Evolutionary conservation across 2,329 filamentous ascomycete genomes (phyloP), one percentile per base, ranked within the genome.

Genomic region (Cordyceps fumosorosea): DNA sequence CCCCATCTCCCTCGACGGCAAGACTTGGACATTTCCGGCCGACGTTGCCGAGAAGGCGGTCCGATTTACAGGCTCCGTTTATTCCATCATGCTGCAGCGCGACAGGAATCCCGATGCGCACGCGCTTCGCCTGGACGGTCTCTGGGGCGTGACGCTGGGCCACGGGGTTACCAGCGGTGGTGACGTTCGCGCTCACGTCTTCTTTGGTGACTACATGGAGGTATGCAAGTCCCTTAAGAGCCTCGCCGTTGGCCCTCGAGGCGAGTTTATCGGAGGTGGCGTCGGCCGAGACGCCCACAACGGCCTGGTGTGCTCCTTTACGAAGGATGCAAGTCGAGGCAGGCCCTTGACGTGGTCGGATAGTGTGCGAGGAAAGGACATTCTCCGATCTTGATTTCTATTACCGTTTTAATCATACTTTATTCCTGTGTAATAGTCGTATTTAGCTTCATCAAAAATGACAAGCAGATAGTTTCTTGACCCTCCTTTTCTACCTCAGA

Each of bases 141-240:
- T 75, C 50, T 83, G 81, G 78, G 84, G 80, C 16, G 83, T 85
- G 1, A 83, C 84, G 0, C 72, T 88, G 14, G 85, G 84, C 1
- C 84, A 88, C 66, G 84, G 84, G 0, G 51, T 85, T 22, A 69
- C 72, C 2, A 61, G 63, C 1, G 72, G 68, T 0, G 68, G 66
- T 3, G 69, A 72, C 32, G 71, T 75, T 1, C 75, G 84, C 24
- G 78, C 77, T 0, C 84, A 86, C 67, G 64, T 61, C 5, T 86
- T 86, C 71, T 81, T 85, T 63, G 84, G 84, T 1, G 73, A 82
- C 60, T 82, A 84, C 54, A 66, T 69, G 3, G 67, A 66, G 10
- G 79, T 85, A 0, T 69, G 70, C 2, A 73, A 73, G 61, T 73
- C 74, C 22, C 64, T 85, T 48, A 62, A 73, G 24, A 65, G 63